A percentile compares a stretch with the other conserved stretches of the same genome.
Conservation (phyloP, 306 rosid species). For the Castanospermum australe region DNA sequence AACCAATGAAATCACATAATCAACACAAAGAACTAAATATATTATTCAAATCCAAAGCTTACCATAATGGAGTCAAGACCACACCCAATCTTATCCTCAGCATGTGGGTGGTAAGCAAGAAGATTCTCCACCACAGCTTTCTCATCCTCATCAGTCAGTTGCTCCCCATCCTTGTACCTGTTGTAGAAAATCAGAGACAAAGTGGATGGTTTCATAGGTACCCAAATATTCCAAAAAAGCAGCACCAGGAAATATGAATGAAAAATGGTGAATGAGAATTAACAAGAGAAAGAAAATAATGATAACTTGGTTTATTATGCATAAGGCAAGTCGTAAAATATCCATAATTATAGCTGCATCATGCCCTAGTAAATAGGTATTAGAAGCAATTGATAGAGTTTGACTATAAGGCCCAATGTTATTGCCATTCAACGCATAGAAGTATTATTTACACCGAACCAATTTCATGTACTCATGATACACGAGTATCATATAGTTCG, state of each 20-base stretch:
- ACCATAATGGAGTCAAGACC: conserved; percentile 67
- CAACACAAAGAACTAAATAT: neutral
- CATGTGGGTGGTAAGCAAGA: conserved; percentile 58
- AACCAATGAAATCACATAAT: neutral
- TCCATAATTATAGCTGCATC: too few species aligned
- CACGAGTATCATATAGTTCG: too few species aligned
- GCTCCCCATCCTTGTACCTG: conserved; percentile 61
- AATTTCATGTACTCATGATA: too few species aligned
- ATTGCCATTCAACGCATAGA: too few species aligned
- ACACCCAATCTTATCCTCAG: conserved; percentile 65
- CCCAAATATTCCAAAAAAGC: neutral
- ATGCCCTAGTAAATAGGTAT: too few species aligned
- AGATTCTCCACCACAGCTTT: conserved; percentile 49
- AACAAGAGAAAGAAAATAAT: too few species aligned
- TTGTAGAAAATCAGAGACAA: neutral
- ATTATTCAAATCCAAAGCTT: neutral
- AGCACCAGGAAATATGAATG: neutral
- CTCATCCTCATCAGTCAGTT: conserved; percentile 47
- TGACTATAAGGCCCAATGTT: too few species aligned
- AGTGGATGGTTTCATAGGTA: neutral
- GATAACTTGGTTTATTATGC: too few species aligned
- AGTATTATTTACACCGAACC: too few species aligned
- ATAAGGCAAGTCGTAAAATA: too few species aligned
- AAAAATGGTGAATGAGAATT: neutral
- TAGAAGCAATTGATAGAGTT: too few species aligned